Conservation (phyloP, 768 basidiomycete species). For the Russula griseocarnosa region DNA sequence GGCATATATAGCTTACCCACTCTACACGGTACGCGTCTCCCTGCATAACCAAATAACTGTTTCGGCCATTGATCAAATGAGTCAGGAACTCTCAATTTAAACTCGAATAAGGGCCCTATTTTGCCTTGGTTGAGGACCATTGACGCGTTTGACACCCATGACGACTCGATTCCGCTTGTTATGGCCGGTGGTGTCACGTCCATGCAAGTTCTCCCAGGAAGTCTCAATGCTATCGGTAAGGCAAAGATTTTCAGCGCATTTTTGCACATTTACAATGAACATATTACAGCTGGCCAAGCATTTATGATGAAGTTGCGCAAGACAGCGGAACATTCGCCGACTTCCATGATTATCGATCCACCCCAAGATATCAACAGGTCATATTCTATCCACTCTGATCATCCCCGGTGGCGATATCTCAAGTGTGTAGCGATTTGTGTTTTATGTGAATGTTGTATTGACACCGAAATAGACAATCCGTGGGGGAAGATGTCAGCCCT, state of each 20-base stretch:
- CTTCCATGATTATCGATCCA: slow-evolving; percentile 82
- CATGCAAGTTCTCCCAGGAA: slow-evolving; percentile 75
- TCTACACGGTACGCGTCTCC: slow-evolving; percentile 40
- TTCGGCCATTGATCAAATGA: neutral
- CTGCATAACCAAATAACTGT: neutral
- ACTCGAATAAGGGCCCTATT: slow-evolving; percentile 64
- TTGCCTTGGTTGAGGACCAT: slow-evolving; percentile 76
- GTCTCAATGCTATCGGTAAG: slow-evolving; percentile 67
- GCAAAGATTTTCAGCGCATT: slow-evolving; percentile 5
- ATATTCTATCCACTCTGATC: slow-evolving; percentile 36
- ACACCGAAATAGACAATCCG: slow-evolving; percentile 35
- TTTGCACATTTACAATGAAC: slow-evolving; percentile 21
- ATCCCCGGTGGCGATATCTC: slow-evolving; percentile 74
- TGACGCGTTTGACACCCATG: slow-evolving; percentile 85
- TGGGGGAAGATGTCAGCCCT: slow-evolving; percentile 16
- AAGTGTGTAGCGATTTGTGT: slow-evolving; percentile 45
- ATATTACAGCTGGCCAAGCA: slow-evolving; percentile 69
- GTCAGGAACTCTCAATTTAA: slow-evolving; percentile 52
- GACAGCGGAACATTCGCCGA: slow-evolving; percentile 68
- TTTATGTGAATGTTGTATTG: slow-evolving; percentile 1
- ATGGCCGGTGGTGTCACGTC: slow-evolving; percentile 89
- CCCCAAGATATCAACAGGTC: slow-evolving; percentile 59
- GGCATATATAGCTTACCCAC: slow-evolving; percentile 64
- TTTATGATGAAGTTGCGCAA: slow-evolving; percentile 82
- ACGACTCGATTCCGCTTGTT: slow-evolving; percentile 65